Conservation (phyloP, 345 rosid genomes). For the Citrus trifoliata region DNA sequence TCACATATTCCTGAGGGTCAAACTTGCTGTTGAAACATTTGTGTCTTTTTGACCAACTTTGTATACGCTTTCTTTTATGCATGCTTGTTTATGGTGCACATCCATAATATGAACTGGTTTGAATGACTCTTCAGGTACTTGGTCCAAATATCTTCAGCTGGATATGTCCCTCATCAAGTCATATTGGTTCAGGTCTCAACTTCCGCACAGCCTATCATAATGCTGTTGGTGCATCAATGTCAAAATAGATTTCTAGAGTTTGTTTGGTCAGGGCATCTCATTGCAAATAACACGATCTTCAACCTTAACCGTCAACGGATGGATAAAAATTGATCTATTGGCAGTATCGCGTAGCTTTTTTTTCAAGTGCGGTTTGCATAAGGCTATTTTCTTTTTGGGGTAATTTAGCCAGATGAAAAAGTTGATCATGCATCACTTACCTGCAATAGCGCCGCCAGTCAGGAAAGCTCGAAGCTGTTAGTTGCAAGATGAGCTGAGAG, state of each 20-base stretch:
- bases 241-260: constrained; percentile 20
- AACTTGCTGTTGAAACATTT: neutral
- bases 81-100: neutral
- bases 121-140: constrained; percentile 49
- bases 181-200: constrained; percentile 71
- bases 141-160: constrained; percentile 76
- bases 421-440: neutral
- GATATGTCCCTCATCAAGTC: constrained; percentile 66
- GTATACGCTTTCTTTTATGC: neutral
- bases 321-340: neutral
- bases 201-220: constrained; percentile 63
- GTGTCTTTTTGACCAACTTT: too few species aligned
- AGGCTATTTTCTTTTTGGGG: neutral
- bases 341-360: neutral
- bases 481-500: neutral
- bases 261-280: constrained; percentile 1
- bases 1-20: neutral
- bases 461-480: constrained; percentile 6
- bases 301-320: neutral
- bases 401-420: neutral
- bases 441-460: neutral
- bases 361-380: neutral
- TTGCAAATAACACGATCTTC: constrained; percentile 7
- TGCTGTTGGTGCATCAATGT: constrained; percentile 21
- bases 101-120: neutral